phyloP scores from a whole-genome alignment of 805 yeast genomes.

The Saturnispora diversa region DNA sequence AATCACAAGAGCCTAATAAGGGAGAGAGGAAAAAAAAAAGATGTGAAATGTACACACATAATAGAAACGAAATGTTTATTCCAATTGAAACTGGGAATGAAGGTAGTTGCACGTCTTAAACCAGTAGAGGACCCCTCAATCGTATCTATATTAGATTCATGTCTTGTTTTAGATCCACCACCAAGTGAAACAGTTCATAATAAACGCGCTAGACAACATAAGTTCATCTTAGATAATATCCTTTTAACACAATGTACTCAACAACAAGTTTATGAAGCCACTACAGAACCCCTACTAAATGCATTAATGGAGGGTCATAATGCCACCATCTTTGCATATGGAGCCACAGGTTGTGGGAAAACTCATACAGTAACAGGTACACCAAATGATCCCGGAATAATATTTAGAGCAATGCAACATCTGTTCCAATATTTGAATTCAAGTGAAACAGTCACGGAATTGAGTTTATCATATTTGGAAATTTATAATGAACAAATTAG shows the following conservation, averaged over 20 bases:
- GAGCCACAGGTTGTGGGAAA: slow-evolving; percentile 98
- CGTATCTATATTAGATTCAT: slow-evolving; percentile 12
- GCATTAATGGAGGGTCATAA: slow-evolving; percentile 78
- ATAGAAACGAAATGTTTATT: slow-evolving; percentile 33
- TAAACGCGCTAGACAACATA: slow-evolving; percentile 57
- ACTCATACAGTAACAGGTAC: slow-evolving; percentile 85
- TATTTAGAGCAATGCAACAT: slow-evolving; percentile 70
- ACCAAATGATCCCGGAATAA: slow-evolving; percentile 66
- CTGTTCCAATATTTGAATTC: slow-evolving; percentile 54
- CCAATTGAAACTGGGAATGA: too few species aligned
- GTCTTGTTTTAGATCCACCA: slow-evolving; percentile 5
- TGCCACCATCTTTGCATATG: slow-evolving; percentile 91
- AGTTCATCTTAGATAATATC: slow-evolving; percentile 73
- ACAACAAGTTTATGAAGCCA: slow-evolving; percentile 53
- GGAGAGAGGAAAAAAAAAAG: too few species aligned
- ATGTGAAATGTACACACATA: not conserved
- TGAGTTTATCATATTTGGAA: slow-evolving; percentile 69
- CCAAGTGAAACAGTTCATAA: slow-evolving; percentile 17
- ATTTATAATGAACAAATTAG: slow-evolving; percentile 86
- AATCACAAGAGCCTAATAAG: too few species aligned
- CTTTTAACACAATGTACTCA: slow-evolving; percentile 64
- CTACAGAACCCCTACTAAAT: slow-evolving; percentile 67
- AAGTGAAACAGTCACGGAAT: slow-evolving; percentile 44
- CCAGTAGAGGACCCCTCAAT: slow-evolving; percentile 6
- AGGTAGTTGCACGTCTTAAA: slow-evolving; percentile 3